Evolutionary conservation across 2,329 filamentous ascomycete species (phyloP), one percentile per base, ranked within the genome.

Genomic region (Verticillium zaregamsianum): DNA sequence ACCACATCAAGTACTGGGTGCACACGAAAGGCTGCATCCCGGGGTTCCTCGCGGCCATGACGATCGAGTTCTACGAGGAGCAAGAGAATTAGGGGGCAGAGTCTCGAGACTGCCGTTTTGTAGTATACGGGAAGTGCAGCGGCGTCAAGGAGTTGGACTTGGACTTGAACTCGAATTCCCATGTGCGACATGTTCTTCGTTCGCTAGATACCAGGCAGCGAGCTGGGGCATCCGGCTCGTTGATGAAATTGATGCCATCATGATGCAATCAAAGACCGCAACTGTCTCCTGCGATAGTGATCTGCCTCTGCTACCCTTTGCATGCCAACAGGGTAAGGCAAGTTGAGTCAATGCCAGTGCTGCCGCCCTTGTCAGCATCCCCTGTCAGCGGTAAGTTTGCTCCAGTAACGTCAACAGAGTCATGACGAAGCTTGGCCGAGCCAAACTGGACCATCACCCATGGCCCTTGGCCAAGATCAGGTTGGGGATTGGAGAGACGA

Each of bases 1-100:
- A 92, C 70, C 86, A 93, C 73, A 94, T 97, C 70, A 90, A 92
- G 66, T 98, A 97, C 75, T 99, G 95, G 94, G 94, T 98, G 1
- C 86, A 96, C 70, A 93, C 95, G 69, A 88, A 93, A 79, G 93
- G 93, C 56, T 94, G 94, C 73, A 96, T 98, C 65, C 94, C 94
- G 5, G 94, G 93, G 61, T 96, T 98, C 73, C 76, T 98, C 66
- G 93, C 93, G 37, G 94, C 93, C 17, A 81, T 96, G 78, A 97
- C 93, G 45, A 76, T 97, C 71, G 93, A 97, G 77, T 97, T 97
- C 77, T 97, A 91, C 73, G 94, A 98, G 69, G 86, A 90, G 77
- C 76, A 83, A 62, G 69, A 74, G 14, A 25, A 32, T 12, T 58
- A 45, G 25, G 35, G 17, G 17, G 37, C 37, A 40, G 37, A n/a